Evolutionary conservation across 352 stramenopile species (phyloP), one percentile per base, ranked within the genome.

Genomic region (Thalassiosira pacifica): DNA sequence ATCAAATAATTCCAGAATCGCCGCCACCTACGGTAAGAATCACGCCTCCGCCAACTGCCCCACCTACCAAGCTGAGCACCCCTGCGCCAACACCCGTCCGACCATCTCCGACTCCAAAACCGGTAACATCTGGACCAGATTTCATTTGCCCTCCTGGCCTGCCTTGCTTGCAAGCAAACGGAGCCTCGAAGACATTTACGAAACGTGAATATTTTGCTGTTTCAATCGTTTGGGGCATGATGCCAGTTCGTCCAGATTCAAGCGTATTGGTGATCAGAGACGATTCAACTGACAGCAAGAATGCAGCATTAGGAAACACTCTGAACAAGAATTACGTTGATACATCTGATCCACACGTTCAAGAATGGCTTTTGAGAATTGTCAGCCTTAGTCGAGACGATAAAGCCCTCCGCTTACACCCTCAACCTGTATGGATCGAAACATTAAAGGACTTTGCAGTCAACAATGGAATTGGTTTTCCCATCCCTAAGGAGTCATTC

Each of bases 381-480:
- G 68, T 79, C 26, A 57, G 42, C 22, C 37, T 74, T n/a, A 68
- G 68, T 4, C 22, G 76, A 42, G 34, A 70, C 59, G 69, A 80
- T 57, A 18, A 16, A 34, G 4, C 13, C 2, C 77, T 85, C 8
- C 68, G 60, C 10, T 1, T 80, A 45, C 57, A 80, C 32, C 42
- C 52, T 66, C 55, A 85, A 63, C 24, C 48, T 1, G 37, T 34
- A 68, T 85, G 77, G 77, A 85, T 85, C 40, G 77, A 85, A 79
- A 57, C 32, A 42, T 13, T 85, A 22, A 53, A 27, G 59, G 59
- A 85, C 8, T 85, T 80, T 70, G 77, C 77, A 61, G 22, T 74
- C n/a, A 1, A 73, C 57, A 48, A 10, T 42, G 69, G 69, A 74
- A 34, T 80, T 79, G 77, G 68, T 19, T 85, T 85, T 29, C 77